Conservation (phyloP, 139 green algal genomes). For the Chlorella sp. region DNA sequence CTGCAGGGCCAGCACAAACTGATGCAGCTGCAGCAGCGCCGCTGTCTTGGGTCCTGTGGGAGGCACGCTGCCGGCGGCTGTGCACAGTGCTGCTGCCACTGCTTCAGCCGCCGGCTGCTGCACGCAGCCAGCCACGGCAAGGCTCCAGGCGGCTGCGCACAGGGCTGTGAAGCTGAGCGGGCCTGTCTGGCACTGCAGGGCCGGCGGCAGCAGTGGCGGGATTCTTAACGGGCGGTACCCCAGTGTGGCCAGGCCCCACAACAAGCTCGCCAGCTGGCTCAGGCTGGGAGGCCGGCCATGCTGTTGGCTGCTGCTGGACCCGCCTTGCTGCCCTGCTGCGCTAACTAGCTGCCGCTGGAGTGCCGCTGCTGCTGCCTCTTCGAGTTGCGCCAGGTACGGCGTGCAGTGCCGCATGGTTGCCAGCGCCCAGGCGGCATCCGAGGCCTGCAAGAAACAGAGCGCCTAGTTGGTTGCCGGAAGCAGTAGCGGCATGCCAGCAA, state of each 20-base stretch:
- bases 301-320: not conserved
- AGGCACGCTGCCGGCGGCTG: not conserved
- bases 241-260: constrained; percentile 20
- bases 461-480: no score
- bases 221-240: not conserved
- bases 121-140: constrained; percentile 14
- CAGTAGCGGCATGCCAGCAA: no score
- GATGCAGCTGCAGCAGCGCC: constrained; percentile 21
- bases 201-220: not conserved
- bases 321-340: not conserved
- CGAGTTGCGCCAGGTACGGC: constrained; percentile 6
- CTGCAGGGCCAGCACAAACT: not conserved
- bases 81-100: not conserved
- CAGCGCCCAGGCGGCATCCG: constrained; percentile 4
- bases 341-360: not conserved
- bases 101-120: not conserved
- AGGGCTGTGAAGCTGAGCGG: not conserved
- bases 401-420: constrained; percentile 24
- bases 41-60: not conserved
- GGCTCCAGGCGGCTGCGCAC: not conserved
- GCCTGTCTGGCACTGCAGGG: not conserved
- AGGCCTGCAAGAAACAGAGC: not conserved
- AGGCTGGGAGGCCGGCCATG: not conserved
- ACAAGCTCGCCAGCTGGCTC: not conserved
- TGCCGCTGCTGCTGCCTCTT: not conserved